A percentile compares a stretch with the other conserved stretches of the same genome.
phyloP scores from a whole-genome alignment of 768 basidiomycete species.

The Termitomyces sp. region DNA sequence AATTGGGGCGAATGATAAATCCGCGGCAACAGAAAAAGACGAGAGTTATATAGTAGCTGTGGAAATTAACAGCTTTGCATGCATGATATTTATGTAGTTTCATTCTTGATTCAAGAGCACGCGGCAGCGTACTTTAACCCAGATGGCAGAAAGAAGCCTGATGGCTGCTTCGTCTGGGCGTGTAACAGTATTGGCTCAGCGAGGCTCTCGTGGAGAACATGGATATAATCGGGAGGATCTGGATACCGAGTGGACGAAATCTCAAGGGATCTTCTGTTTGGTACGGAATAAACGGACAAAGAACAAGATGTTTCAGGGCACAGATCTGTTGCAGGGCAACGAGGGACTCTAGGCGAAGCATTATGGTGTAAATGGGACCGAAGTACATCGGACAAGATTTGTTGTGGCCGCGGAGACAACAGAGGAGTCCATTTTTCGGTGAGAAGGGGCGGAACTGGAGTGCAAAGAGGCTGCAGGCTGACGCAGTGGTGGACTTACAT shows the following conservation, averaged over 20 bases:
- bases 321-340: constrained; percentile 1
- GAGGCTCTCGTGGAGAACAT: constrained; percentile 9
- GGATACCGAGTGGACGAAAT: neutral
- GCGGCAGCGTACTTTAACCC: neutral
- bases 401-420: neutral
- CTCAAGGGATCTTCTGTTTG: neutral
- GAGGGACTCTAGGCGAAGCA: neutral
- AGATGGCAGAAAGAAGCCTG: neutral
- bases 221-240: constrained; percentile 2
- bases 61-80: neutral
- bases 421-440: neutral
- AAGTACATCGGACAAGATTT: no score
- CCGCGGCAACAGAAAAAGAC: neutral
- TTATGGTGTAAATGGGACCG: neutral
- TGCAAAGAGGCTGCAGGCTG: no score
- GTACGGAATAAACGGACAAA: neutral
- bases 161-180: neutral
- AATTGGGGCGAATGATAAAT: neutral
- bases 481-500: no score
- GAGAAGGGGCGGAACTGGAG: no score
- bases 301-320: neutral
- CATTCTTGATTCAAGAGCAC: constrained; percentile 1
- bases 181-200: no score
- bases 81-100: constrained; percentile 7
- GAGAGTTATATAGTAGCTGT: neutral